Base-by-base conservation (phyloP, 768 basidiomycete genomes). In the Psilocybe sp. region DNA sequence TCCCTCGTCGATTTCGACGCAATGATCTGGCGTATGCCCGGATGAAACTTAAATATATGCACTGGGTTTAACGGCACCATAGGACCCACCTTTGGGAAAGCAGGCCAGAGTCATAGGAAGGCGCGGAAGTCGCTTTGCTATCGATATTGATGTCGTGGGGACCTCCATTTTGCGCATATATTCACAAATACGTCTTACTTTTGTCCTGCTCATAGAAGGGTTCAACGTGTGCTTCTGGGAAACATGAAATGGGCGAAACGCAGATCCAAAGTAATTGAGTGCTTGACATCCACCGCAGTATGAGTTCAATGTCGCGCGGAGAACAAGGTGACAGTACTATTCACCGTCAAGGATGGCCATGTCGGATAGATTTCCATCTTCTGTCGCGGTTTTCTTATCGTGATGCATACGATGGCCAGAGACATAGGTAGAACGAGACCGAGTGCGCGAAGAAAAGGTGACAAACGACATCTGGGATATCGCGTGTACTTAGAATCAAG, bases 381-480 rank as follows among this genome's bases (percentile, higher is more conserved):
- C 4, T 3, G 37, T 10, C 37, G 18, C 3, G 4, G 18, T 10
- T 4, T 38, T 18, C 18, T 4, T 18, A 9, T 14, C 10, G 18
- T 9, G 7, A 38, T 10, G 37, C n/a, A 10, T 9, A 1, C 35
- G 12, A 19, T 15, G 16, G 34, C 19, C 19, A 9, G 33, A 32
- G 9, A 28, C 42, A 16, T 14, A 13, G 34, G 19, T 7, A n/a
- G 11, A n/a, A 14, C 32, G 10, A 40, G 31, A 39, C 13, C 14
- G 11, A 16, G 46, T 20, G 4, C 37, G 18, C 39, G 38, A 37
- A 28, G 23, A 38, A 15, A 50, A 44, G n/a, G 49, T 50, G 33
- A 50, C 49, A 31, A 50, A 50, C 10, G 49, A 44, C 49, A 50
- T 50, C 19, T 50, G 13, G 20, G 31, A 35, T 41, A 35, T 23